Conservation (phyloP, 2,329 filamentous ascomycete species). For the Fusarium euwallaceae region DNA sequence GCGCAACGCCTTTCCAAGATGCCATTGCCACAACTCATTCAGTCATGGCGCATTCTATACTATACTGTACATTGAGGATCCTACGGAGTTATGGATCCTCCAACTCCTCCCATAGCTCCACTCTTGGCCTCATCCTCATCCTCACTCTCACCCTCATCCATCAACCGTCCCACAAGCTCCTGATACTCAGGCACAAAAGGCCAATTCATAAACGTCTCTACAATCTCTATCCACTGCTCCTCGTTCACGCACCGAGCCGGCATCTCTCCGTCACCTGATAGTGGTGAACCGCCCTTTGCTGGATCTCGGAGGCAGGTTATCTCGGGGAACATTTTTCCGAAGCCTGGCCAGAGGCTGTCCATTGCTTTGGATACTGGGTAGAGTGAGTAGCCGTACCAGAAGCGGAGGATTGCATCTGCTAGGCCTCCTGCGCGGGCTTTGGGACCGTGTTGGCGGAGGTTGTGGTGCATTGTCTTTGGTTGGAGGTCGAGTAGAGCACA, state of each 20-base stretch:
- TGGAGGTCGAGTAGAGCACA: constrained; percentile 76
- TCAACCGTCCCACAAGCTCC: constrained; percentile 61
- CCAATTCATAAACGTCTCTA: constrained; percentile 74
- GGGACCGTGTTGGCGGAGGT: constrained; percentile 62
- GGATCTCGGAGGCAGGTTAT: constrained; percentile 65
- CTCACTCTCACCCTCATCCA: constrained; percentile 47
- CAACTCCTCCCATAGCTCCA: constrained; percentile 22
- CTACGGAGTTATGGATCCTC: not conserved
- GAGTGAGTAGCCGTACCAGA: constrained; percentile 60
- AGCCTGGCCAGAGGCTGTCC: constrained; percentile 70
- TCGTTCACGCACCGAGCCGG: constrained; percentile 63
- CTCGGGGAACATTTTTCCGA: constrained; percentile 63
- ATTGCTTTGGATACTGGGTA: constrained; percentile 61
- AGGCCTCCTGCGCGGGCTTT: constrained; percentile 61
- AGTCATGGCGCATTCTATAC: not conserved
- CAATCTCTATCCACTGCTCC: constrained; percentile 68
- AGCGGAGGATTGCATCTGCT: constrained; percentile 63
- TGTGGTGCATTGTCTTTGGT: constrained; percentile 66
- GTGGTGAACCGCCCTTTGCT: constrained; percentile 59
- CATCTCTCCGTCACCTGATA: constrained; percentile 57
- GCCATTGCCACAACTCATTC: not conserved
- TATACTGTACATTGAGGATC: not conserved
- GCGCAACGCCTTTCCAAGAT: constrained; percentile 11
- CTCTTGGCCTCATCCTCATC: constrained; percentile 45
- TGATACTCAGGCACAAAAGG: constrained; percentile 69